Base-by-base conservation (phyloP, 768 basidiomycete species). In the Imleria badia region DNA sequence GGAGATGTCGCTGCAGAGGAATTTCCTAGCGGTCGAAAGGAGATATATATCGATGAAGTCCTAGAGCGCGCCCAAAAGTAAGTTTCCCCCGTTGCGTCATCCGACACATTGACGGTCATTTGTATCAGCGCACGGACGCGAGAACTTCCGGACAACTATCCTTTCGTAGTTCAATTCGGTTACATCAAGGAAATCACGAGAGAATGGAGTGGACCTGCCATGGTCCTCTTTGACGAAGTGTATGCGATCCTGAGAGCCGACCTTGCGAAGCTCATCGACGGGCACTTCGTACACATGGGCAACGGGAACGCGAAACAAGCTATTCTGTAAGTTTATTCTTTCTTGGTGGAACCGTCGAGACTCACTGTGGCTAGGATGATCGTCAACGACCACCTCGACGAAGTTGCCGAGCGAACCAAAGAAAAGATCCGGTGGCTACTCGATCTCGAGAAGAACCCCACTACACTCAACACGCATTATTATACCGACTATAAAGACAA, bases 61-160 rank as follows among this genome's bases (percentile, higher is more conserved):
- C 60, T 81, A 42, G 51, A 69, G 12, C 67, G 69, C 3, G 82
- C 82, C 0, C 62, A 75, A 26, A 60, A 71, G 86, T 86, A 62
- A 22, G 81, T 70, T 40, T 12, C 14, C 10, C 11, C 11, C 8
- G 20, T 15, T 17, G 3, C 19, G 8, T 2, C 6, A 33, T 10
- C 17, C 0, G 3, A 19, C 33, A 23, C 14, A 8, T 23, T 35
- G n/a, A 54, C 19, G 9, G 49, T 13, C 35, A 33, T 30, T 48
- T 26, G 15, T 39, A 48, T 13, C 52, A 91, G 89, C 20, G 81
- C 88, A 1, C 78, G 84, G 5, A 85, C 87, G 1, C 81, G 89
- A 2, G 87, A 90, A 60, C 76, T 90, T 0, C 87, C 87, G 0
- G 84, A 81, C 14, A 78, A 79, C 55, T 86, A 82, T 55, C 87